These are phyloP conservation scores for Tulasnella sp. DNA, from an alignment of 768 basidiomycete species.

Conservation along the genomic window DNA sequence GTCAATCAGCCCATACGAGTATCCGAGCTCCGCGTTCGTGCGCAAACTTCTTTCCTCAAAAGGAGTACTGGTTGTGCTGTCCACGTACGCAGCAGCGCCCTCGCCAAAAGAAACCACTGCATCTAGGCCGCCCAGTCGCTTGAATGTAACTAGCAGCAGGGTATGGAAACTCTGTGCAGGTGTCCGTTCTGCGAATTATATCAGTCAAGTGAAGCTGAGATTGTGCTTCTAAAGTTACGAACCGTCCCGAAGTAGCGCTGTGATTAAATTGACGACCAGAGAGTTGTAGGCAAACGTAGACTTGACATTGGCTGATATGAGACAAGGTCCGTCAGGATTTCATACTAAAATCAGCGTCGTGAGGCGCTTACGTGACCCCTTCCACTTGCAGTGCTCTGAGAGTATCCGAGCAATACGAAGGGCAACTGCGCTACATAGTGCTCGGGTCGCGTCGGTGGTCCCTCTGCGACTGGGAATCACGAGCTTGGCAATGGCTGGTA, in stretches of 20 bases:
- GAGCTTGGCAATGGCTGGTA: constrained; percentile 71
- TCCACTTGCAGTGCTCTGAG: constrained; percentile 52
- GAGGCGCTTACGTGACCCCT: constrained; percentile 39
- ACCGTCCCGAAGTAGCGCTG: constrained; percentile 52
- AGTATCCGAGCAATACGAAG: constrained; percentile 57
- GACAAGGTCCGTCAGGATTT: background rate
- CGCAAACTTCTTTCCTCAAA: constrained; percentile 48
- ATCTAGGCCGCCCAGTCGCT: constrained; percentile 59
- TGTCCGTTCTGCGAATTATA: constrained; percentile 50
- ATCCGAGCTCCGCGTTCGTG: constrained; percentile 54
- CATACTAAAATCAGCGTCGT: background rate
- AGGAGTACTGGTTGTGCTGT: constrained; percentile 37
- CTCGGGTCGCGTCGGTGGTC: constrained; percentile 62
- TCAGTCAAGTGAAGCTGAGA: background rate
- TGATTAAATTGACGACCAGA: constrained; percentile 43
- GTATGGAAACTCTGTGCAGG: constrained; percentile 68
- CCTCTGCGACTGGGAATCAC: constrained; percentile 67
- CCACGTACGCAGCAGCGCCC: constrained; percentile 47
- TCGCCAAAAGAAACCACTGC: constrained; percentile 50
- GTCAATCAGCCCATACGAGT: constrained; percentile 73
- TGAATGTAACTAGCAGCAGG: constrained; percentile 65
- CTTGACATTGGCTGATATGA: constrained; percentile 32
- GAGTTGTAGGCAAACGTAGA: constrained; percentile 42
- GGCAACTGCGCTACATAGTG: constrained; percentile 64
- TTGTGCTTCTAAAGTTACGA: constrained; percentile 21